Conservation (phyloP, 257 asterid genomes). For the Echium plantagineum region DNA sequence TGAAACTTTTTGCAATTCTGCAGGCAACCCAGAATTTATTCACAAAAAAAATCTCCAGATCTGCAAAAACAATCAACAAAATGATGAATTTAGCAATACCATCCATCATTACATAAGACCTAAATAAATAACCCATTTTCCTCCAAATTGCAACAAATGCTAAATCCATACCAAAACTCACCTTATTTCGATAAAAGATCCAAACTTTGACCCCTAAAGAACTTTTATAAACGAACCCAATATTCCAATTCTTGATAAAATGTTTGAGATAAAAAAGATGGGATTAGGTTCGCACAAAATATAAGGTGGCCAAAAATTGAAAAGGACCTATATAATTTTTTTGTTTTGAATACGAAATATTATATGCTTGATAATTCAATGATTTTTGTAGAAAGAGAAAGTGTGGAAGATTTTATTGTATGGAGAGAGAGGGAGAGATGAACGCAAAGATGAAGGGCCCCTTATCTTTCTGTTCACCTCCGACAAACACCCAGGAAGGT, state of each 20-base stretch:
- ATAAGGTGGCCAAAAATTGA: conserved; percentile 3
- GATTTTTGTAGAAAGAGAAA: not conserved
- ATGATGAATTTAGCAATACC: not conserved
- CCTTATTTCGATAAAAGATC: not conserved
- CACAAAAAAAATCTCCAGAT: not conserved
- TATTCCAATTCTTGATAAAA: not conserved
- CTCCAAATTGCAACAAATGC: not conserved
- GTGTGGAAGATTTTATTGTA: not conserved
- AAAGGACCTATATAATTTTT: not conserved
- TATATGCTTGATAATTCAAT: too few relatives aligned
- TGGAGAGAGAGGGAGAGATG: not conserved
- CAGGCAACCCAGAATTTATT: not conserved
- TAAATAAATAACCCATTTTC: not conserved
- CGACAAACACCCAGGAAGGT: not conserved
- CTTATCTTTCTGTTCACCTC: conserved; percentile 2
- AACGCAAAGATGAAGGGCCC: conserved; percentile 1
- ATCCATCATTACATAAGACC: not conserved
- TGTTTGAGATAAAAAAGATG: not conserved
- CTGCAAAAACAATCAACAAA: not conserved
- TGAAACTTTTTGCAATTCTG: not conserved
- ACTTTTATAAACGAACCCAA: not conserved
- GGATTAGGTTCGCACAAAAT: not conserved
- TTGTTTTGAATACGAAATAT: not conserved
- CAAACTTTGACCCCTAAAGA: not conserved
- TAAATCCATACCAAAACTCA: not conserved